These are phyloP conservation scores for Meyerozyma carpophila DNA, from an alignment of 1,139 yeast genomes.

Conservation along the genomic window DNA sequence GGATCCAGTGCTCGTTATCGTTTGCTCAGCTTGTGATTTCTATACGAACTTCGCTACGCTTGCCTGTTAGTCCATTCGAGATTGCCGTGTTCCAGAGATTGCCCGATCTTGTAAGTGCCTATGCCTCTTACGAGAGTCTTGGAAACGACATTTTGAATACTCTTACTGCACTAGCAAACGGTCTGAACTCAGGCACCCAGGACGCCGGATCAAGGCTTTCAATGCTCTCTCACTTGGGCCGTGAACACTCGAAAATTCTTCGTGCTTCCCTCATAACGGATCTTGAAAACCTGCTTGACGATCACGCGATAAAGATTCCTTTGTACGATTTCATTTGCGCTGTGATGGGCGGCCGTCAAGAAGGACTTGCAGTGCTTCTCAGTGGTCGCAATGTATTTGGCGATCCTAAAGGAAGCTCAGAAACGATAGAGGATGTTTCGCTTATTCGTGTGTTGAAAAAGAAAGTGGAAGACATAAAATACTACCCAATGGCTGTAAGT, in stretches of 20 bases:
- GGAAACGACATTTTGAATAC: slow-evolving; percentile 52
- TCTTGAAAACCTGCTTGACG: slow-evolving; percentile 55
- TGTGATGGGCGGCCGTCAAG: slow-evolving; percentile 74
- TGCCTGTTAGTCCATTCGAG: slow-evolving; percentile 63
- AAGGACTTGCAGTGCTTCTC: slow-evolving; percentile 76
- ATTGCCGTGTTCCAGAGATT: slow-evolving; percentile 49
- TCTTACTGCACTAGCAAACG: slow-evolving; percentile 57
- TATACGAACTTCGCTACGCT: slow-evolving; percentile 47
- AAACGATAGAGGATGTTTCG: slow-evolving; percentile 19
- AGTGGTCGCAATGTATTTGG: slow-evolving; percentile 62
- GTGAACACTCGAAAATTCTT: slow-evolving; percentile 53
- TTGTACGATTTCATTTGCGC: slow-evolving; percentile 73
- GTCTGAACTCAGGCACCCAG: slow-evolving; percentile 51
- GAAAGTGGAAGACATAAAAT: slow-evolving; percentile 46
- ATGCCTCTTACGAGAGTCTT: slow-evolving; percentile 43
- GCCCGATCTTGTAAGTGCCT: slow-evolving; percentile 56
- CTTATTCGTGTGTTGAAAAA: slow-evolving; percentile 57
- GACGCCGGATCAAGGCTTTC: slow-evolving; percentile 25
- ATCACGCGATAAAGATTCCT: slow-evolving; percentile 48
- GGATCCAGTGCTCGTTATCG: slow-evolving; percentile 38
- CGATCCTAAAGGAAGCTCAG: slow-evolving; percentile 16
- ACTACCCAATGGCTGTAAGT: slow-evolving; percentile 54
- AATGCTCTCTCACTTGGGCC: slow-evolving; percentile 73
- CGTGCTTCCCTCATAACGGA: slow-evolving; percentile 56
- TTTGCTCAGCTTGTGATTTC: slow-evolving; percentile 44